phyloP scores from a whole-genome alignment of 371 early-diverging fungal species.

The Choanephora cucurbitarum region DNA sequence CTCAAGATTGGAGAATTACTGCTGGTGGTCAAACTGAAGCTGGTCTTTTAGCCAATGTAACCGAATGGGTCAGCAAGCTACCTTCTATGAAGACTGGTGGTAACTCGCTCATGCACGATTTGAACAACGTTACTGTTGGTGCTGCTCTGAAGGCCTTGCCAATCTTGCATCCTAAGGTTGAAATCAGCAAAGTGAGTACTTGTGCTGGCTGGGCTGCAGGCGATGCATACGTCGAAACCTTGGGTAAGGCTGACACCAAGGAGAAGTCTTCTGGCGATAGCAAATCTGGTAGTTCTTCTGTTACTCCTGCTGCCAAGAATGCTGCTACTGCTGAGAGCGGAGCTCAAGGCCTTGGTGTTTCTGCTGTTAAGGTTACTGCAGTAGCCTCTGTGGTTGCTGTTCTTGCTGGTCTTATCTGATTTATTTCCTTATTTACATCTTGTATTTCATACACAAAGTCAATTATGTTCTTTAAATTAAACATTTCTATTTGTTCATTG shows the following conservation, averaged over 20 bases:
- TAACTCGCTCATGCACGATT: slow-evolving; percentile 60
- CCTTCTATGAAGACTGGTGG: slow-evolving; percentile 49
- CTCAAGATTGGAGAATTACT: slow-evolving; percentile 48
- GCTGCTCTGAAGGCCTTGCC: slow-evolving; percentile 62
- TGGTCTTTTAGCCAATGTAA: slow-evolving; percentile 47
- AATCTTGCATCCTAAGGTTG: slow-evolving; percentile 40
- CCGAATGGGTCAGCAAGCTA: slow-evolving; percentile 45
- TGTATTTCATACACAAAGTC: too few species aligned
- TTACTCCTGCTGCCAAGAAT: slow-evolving; percentile 14
- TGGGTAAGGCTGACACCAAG: slow-evolving; percentile 1
- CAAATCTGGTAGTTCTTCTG: slow-evolving; percentile 22
- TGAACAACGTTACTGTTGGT: slow-evolving; percentile 55
- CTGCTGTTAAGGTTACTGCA: slow-evolving; percentile 9
- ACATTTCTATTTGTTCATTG: too few species aligned
- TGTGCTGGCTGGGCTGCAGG: slow-evolving; percentile 36
- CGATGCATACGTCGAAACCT: slow-evolving; percentile 37
- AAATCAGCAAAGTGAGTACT: slow-evolving; percentile 40
- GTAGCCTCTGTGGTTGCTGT: neutral
- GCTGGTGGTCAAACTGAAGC: slow-evolving; percentile 28
- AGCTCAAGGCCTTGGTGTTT: neutral
- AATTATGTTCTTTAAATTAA: too few species aligned
- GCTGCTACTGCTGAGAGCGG: slow-evolving; percentile 1
- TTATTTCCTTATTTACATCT: too few species aligned
- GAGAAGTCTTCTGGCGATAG: slow-evolving; percentile 7
- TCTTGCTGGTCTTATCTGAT: too few species aligned